Conservation (phyloP, 2,329 filamentous ascomycete genomes). For the Sporothrix dimorphospora region DNA sequence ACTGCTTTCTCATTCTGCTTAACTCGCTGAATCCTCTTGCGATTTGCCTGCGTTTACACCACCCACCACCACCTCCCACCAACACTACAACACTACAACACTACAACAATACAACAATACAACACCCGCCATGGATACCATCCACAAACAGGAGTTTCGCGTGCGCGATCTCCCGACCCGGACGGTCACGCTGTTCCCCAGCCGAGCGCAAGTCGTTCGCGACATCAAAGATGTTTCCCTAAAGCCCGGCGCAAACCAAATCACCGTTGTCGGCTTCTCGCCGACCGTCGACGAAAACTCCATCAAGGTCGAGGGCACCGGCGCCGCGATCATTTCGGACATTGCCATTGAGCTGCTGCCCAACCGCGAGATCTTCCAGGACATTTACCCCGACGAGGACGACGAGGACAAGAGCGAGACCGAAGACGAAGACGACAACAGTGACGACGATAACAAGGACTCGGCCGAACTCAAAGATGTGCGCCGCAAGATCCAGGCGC, state of each 20-base stretch:
- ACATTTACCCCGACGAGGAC: slow-evolving; percentile 55
- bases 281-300: slow-evolving; percentile 58
- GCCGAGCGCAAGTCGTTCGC: slow-evolving; percentile 61
- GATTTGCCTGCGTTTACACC: not conserved
- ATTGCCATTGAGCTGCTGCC: slow-evolving; percentile 62
- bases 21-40: too few species aligned
- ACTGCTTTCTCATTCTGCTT: not conserved
- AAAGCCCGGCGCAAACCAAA: slow-evolving; percentile 59
- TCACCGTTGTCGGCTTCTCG: slow-evolving; percentile 58
- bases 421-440: slow-evolving; percentile 36
- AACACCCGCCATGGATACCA: slow-evolving; percentile 42
- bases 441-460: slow-evolving; percentile 37
- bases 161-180: slow-evolving; percentile 62
- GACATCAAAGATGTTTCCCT: slow-evolving; percentile 60
- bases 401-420: slow-evolving; percentile 40
- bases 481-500: slow-evolving; percentile 39
- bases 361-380: slow-evolving; percentile 58
- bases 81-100: not conserved
- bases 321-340: slow-evolving; percentile 62
- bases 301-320: slow-evolving; percentile 63
- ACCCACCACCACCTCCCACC: not conserved
- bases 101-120: not conserved
- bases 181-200: slow-evolving; percentile 65
- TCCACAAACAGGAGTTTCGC: slow-evolving; percentile 54
- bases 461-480: slow-evolving; percentile 39